A percentile compares a stretch with the other conserved stretches of the same genome.
phyloP scores from a whole-genome alignment of 1,139 yeast species.

The Suzukiozyma palmioleophila region DNA sequence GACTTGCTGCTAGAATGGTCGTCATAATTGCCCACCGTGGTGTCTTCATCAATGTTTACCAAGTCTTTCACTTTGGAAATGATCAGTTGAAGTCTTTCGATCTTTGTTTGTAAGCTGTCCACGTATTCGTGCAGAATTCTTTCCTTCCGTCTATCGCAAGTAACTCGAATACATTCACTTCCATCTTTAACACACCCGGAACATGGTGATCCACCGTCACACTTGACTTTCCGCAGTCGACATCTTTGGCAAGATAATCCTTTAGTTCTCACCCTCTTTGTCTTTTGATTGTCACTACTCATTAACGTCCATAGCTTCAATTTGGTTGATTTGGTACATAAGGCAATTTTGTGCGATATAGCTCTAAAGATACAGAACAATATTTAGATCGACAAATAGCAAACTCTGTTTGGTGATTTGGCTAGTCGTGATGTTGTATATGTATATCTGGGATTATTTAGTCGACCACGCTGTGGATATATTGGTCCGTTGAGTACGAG shows the following conservation, averaged over 20 bases:
- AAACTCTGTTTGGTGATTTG: no score
- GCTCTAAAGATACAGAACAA: no score
- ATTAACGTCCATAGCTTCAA: background rate
- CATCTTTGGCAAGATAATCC: constrained; percentile 12
- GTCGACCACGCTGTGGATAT: background rate
- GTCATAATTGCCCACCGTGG: background rate
- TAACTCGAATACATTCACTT: constrained; percentile 8
- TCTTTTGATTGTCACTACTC: background rate
- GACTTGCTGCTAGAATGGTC: background rate
- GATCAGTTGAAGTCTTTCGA: background rate
- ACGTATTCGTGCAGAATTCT: constrained; percentile 4
- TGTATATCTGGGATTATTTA: background rate
- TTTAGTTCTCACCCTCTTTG: background rate
- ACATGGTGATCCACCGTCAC: constrained; percentile 16
- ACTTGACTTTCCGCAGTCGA: constrained; percentile 12
- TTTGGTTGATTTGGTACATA: no score
- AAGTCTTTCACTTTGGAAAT: constrained; percentile 1
- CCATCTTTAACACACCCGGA: constrained; percentile 9
- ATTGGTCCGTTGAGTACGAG: background rate
- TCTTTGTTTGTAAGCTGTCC: constrained; percentile 2
- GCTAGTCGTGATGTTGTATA: background rate
- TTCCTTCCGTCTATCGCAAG: constrained; percentile 2
- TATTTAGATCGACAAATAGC: no score
- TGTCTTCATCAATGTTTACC: background rate
- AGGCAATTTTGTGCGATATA: no score